Conservation (phyloP, 768 basidiomycete species). For the Dictyophora rubrovolvata region DNA sequence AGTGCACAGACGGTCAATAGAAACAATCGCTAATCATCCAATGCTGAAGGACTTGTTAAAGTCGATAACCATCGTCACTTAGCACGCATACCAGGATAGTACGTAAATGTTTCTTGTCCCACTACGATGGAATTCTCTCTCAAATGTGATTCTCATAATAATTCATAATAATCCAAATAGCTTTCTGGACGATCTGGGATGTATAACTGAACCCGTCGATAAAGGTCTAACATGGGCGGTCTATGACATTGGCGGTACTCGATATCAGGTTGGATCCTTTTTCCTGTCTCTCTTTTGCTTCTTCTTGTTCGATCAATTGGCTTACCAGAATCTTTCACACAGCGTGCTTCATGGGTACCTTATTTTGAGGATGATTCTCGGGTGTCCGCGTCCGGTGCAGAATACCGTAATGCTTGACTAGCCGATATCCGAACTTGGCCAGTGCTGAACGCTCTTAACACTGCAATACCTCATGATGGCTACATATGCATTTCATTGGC, state of each 20-base stretch:
- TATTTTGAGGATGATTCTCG: constrained; percentile 62
- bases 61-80: neutral
- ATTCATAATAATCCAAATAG: constrained; percentile 23
- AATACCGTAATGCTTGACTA: too few relatives aligned
- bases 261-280: constrained; percentile 42
- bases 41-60: neutral
- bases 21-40: constrained; percentile 2
- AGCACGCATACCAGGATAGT: constrained; percentile 5
- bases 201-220: constrained; percentile 45
- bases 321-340: neutral
- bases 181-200: constrained; percentile 59
- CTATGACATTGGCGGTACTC: constrained; percentile 60
- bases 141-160: too few relatives aligned
- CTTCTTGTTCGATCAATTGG: neutral
- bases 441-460: too few relatives aligned
- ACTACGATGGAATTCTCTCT: too few relatives aligned
- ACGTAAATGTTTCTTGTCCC: neutral
- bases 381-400: too few relatives aligned
- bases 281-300: constrained; percentile 3
- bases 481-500: too few relatives aligned
- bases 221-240: constrained; percentile 36
- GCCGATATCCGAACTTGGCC: too few relatives aligned
- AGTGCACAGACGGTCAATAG: neutral
- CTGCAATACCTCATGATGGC: too few relatives aligned
- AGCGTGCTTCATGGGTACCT: constrained; percentile 48